A percentile compares a stretch with the other conserved stretches of the same genome.
Evolutionary conservation across 2,329 filamentous ascomycete genomes (phyloP).

Genomic region (Stylonectria norvegica): DNA sequence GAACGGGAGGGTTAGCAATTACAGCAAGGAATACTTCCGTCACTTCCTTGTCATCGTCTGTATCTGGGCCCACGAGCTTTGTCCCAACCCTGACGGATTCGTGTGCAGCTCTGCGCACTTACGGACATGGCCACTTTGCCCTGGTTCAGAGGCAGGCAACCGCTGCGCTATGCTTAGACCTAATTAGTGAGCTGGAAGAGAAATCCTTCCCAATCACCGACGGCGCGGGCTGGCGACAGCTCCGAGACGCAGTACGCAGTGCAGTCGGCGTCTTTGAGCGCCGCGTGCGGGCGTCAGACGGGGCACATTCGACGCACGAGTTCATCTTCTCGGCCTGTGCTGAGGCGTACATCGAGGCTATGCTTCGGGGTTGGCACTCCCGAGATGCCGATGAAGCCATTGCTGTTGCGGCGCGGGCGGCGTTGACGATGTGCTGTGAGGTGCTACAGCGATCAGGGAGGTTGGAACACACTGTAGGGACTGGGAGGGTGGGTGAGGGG

Average conservation of each 20-base stretch:
- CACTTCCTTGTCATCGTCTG: background rate
- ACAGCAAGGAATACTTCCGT: background rate
- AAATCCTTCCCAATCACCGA: conserved; percentile 8
- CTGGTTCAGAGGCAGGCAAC: conserved; percentile 7
- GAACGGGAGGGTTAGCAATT: too few species aligned
- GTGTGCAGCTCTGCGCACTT: conserved; percentile 2
- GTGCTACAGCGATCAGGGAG: conserved; percentile 4
- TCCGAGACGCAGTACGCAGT: conserved; percentile 2
- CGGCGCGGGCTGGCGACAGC: conserved; percentile 3
- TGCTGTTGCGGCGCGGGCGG: conserved; percentile 4
- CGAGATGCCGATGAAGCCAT: conserved; percentile 7
- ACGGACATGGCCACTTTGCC: conserved; percentile 10
- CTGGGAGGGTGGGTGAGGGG: background rate
- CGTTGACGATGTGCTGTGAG: conserved; percentile 7
- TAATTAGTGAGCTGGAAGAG: conserved; percentile 10
- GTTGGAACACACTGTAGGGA: too few species aligned
- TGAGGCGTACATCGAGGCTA: conserved; percentile 7
- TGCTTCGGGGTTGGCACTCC: conserved; percentile 1
- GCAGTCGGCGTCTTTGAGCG: conserved; percentile 6
- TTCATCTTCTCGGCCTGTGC: conserved; percentile 9
- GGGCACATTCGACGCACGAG: conserved; percentile 8
- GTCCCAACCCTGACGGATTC: conserved; percentile 1
- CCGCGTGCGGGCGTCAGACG: conserved; percentile 6
- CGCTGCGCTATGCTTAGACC: conserved; percentile 5
- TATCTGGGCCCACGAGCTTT: too few species aligned